Base-by-base conservation (phyloP, 441 rosid genomes). In the Aleurites moluccanus region DNA sequence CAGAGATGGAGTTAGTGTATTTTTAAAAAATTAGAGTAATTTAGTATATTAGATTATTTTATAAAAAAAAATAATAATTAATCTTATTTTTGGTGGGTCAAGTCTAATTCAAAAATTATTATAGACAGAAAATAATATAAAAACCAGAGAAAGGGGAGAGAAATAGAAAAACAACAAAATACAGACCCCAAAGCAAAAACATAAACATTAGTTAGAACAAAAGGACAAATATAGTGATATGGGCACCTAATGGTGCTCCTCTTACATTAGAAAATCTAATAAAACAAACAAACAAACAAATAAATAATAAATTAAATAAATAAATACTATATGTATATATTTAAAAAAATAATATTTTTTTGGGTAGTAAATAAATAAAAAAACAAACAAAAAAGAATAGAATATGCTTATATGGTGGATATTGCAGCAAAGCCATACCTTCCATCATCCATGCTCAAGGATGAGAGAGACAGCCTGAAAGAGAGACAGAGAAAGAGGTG, bases 361-460 rank as follows among this genome's bases (percentile, higher is more conserved):
- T 38, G 9, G 40, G 7, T 6, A 38, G 6, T 38, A 38, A 38
- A 38, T 38, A 65, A 69, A 27, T 64, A 64, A 56, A 67, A 33
- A 50, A 69, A 27, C 64, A 64, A 56, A 67, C 27, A 50, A 66
- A 63, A 75, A 42, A 45, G 42, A 62, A 70, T 70, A 80, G 77
- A 84, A 82, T 78, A 81, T 80, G 84, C 40, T 74, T 80, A 49
- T 80, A 86, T 76, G 91, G 89, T 86, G 86, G 90, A 85, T 78
- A 89, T 81, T 81, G 88, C 81, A 81, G 88, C 86, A 77, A 69
- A 82, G 47, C 79, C 85, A 82, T 84, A 82, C 77, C 76, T 77
- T 75, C 86, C 80, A 74, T 78, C 83, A 74, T 78, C 83, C 86
- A 81, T 81, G 88, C 77, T 73, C 44, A 78, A 83, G 75, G 85